These are phyloP conservation scores for Pyronema domesticum DNA, from an alignment of 495 filamentous ascomycete species.

Conservation along the genomic window DNA sequence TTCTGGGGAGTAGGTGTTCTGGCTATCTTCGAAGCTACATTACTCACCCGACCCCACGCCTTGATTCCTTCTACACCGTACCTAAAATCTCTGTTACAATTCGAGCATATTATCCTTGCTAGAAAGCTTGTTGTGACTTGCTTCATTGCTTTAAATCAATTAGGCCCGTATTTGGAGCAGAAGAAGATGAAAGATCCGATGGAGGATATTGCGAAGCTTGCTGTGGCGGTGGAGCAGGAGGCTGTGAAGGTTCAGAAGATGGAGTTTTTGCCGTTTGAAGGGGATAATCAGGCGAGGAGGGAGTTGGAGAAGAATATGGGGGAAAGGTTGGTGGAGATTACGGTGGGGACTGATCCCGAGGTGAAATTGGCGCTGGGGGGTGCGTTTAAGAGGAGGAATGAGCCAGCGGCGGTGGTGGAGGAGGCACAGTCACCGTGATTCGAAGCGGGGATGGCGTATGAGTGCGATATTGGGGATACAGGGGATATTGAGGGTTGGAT, in stretches of 20 bases:
- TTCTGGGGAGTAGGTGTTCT: slow-evolving; percentile 56
- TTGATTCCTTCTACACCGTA: not conserved
- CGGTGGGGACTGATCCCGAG: slow-evolving; percentile 52
- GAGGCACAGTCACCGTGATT: slow-evolving; percentile 17
- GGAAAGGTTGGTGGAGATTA: slow-evolving; percentile 61
- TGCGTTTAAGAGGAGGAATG: slow-evolving; percentile 39
- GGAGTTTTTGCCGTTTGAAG: slow-evolving; percentile 67
- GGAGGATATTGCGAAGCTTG: not conserved
- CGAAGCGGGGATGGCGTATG: too few species aligned
- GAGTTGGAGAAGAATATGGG: slow-evolving; percentile 47
- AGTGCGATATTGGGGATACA: too few species aligned
- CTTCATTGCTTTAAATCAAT: slow-evolving; percentile 80
- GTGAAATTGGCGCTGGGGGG: slow-evolving; percentile 55
- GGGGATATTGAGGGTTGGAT: too few species aligned
- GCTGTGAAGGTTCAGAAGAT: slow-evolving; percentile 49
- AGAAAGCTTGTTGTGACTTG: slow-evolving; percentile 60
- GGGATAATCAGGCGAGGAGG: slow-evolving; percentile 42
- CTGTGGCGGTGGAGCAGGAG: slow-evolving; percentile 45
- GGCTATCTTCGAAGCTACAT: slow-evolving; percentile 53
- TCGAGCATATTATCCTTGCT: slow-evolving; percentile 63
- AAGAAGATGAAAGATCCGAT: not conserved
- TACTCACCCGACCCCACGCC: slow-evolving; percentile 48
- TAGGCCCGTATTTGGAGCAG: slow-evolving; percentile 43
- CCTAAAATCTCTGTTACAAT: slow-evolving; percentile 59
- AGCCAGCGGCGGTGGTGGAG: slow-evolving; percentile 38